Base-by-base conservation (phyloP, 179 eudicot species). In the Vitellaria paradoxa region DNA sequence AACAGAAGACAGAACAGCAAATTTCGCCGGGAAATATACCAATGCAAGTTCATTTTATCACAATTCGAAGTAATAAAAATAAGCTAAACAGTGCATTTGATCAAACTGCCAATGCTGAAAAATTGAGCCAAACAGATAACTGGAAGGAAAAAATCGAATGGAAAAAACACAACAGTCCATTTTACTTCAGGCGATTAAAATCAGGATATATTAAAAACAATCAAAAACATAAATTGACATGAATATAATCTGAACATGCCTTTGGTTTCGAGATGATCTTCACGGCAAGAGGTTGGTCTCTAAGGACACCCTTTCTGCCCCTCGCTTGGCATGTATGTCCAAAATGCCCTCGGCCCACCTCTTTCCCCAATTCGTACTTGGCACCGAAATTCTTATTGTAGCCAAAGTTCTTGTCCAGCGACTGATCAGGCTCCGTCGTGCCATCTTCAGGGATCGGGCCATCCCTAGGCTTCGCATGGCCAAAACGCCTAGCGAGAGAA, bases 341-440 rank as follows among this genome's bases (percentile, higher is more conserved):
- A 79, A 93, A 93, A 92, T 93, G 98, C 75, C 98, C 98, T 78
- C 96, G 70, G 8, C 98, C 98, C 23, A 93, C 91, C 79, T 93
- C 98, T 70, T 87, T 89, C 65, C 98, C 98, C 50, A 93, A 64
- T 77, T 93, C 98, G 83, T 89, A 93, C 79, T 92, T 92, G 0
- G 80, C 90, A 59, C 87, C 91, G 56, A 93, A 88, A 84, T 83
- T 90, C 86, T 88, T 92, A 62, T 81, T 77, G 60, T 81, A 93
- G 72, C 97, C 98, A 74, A 93, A 93, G 79, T 85, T 88, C 91
- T 90, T 93, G 66, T 93, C 97, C 66, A 93, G 77, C 72, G 83
- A 76, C 45, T 82, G 81, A 67, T 81, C 83, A 64, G 79, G 60
- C 56, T 82, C 74, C 24, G 49, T n/a, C 30, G 82, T 75, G 2